Base-by-base conservation (phyloP, 805 yeast species). In the Saturnispora ahearnii region DNA sequence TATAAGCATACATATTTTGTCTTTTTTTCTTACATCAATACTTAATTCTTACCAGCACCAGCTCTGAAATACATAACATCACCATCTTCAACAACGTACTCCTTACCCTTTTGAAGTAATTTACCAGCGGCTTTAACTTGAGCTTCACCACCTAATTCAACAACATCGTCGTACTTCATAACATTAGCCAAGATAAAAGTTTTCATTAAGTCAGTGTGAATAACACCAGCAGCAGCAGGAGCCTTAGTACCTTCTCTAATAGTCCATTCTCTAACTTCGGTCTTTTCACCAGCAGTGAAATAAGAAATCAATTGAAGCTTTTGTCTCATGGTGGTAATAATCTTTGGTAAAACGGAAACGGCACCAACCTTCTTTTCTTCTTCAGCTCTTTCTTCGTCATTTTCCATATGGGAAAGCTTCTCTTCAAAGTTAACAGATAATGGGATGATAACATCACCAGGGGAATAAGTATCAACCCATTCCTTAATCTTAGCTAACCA, bases 341-440 rank as follows among this genome's bases (percentile, higher is more conserved):
- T 78, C 45, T 67, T 66, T n/a, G 87, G 83, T 45, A 87, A 69
- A 9, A 81, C 80, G 36, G 83, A 74, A 29, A 57, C 57, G 34
- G 65, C 68, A 45, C 70, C 71, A 46, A 62, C 64, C 37, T 45
- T 66, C 57, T 68, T 61, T 51, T 65, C 70, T 46, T 66, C 68
- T 45, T 57, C 67, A 18, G 50, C 64, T 57, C 68, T 62, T 49
- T 61, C 67, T 45, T 63, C 67, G 40, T 86, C 95, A 51, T 85
- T 74, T 66, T 78, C 93, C 89, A 93, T 78, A 58, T 77, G 82
- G 41, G 97, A 86, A 62, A 93, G 78, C 69, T 83, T 86, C 73
- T 87, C 96, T 78, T 93, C 99, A 59, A 87, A 77, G 54, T 84
- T 84, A 49, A 93, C 96, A 48, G 95, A 84, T 68, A 93, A 78